These are phyloP conservation scores for Heliosperma pusillum DNA, from an alignment of 148 eudicot genomes.

Conservation along the genomic window DNA sequence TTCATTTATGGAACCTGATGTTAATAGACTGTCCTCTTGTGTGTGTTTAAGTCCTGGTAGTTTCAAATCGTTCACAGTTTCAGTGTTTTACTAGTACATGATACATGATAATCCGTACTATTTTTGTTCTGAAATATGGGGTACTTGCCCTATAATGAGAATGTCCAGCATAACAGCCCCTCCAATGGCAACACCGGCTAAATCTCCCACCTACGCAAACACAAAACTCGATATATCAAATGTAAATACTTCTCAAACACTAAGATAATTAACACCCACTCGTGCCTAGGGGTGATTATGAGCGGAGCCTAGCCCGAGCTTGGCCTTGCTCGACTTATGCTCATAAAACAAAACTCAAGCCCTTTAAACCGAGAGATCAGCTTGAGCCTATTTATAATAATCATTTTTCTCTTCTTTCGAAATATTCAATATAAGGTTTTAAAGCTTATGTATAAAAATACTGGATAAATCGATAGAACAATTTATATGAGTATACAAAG, in stretches of 20 bases:
- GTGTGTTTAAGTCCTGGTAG: not conserved
- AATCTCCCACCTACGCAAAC: slow-evolving; percentile 32
- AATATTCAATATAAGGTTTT: no score
- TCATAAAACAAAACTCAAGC: no score
- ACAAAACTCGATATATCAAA: not conserved
- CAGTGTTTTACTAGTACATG: not conserved
- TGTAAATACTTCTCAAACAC: not conserved
- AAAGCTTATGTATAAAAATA: no score
- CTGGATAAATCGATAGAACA: no score
- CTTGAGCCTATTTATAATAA: no score
- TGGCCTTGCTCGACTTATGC: no score
- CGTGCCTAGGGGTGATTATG: no score
- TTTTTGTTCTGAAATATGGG: not conserved
- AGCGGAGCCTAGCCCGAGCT: no score
- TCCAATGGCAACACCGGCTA: slow-evolving; percentile 45
- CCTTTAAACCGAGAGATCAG: no score
- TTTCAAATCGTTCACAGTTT: not conserved
- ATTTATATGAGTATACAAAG: no score
- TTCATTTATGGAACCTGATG: not conserved
- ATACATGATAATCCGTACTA: no score
- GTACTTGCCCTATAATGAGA: slow-evolving; percentile 38
- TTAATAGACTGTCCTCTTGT: not conserved
- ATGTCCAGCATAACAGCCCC: slow-evolving; percentile 44
- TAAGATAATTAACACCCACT: not conserved
- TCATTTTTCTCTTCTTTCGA: no score